These are phyloP conservation scores for Fraxinus nigra DNA, from an alignment of 305 asterid species.

Conservation along the genomic window DNA sequence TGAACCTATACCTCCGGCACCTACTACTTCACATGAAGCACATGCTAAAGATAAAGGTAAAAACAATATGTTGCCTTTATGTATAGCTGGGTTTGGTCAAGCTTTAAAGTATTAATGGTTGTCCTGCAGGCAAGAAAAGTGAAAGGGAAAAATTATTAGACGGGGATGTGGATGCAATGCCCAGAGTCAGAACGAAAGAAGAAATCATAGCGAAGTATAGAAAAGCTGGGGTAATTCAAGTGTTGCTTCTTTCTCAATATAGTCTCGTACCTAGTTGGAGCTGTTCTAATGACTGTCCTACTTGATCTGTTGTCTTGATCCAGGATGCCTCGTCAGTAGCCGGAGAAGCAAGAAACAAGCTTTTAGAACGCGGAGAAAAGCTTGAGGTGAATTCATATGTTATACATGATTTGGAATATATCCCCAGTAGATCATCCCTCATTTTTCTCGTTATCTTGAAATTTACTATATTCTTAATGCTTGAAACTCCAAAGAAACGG, in stretches of 20 bases:
- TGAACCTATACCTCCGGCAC: conserved; percentile 49
- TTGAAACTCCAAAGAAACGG: background rate
- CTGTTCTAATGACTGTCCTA: conserved; percentile 6
- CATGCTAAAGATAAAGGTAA: conserved; percentile 49
- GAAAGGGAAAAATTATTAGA: conserved; percentile 62
- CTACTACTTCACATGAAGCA: conserved; percentile 47
- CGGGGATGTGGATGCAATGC: conserved; percentile 51
- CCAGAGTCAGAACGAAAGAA: conserved; percentile 71
- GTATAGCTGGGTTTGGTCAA: conserved; percentile 17
- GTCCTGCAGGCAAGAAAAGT: conserved; percentile 48
- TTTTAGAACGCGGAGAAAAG: conserved; percentile 86
- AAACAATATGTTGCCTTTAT: conserved; percentile 14
- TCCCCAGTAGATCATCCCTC: background rate
- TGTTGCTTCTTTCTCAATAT: conserved; percentile 18
- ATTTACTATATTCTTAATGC: background rate
- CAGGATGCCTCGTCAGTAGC: conserved; percentile 92
- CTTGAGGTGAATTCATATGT: conserved; percentile 58
- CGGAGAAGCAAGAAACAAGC: conserved; percentile 83
- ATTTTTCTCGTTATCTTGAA: background rate
- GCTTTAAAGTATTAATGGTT: conserved; percentile 12
- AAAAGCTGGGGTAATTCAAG: conserved; percentile 64
- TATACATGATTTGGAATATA: background rate
- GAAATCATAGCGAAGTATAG: conserved; percentile 84
- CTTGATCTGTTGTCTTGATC: conserved; percentile 21
- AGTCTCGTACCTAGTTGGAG: background rate